Base-by-base conservation (phyloP, 2,329 filamentous ascomycete genomes). In the Ascochyta clinopodiicola region DNA sequence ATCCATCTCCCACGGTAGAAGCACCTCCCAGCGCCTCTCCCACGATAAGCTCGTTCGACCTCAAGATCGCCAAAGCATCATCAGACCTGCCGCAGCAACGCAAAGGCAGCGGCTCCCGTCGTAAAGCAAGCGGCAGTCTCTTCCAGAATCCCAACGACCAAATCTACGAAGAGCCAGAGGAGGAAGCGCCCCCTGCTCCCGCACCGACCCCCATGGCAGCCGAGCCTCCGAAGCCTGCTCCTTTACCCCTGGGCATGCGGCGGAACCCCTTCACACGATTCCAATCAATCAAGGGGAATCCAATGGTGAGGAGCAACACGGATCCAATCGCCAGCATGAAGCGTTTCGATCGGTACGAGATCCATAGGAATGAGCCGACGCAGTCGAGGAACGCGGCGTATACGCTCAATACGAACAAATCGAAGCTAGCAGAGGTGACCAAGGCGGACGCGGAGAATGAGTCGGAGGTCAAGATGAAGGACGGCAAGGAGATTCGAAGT, bases 81-180 rank as follows among this genome's bases (percentile, higher is more conserved):
- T 68, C 69, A 3, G 64, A 64, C 45, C 60, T 68, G 6, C 57
- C 63, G 8, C 63, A 69, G 10, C 62, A 80, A 22, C 80, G 85
- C 36, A 84, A 83, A 31, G 86, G 86, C 60, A 88, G 86, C 67
- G 88, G 86, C 64, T 81, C 85, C 66, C 88, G 85, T 74, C 83
- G 89, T 57, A 89, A 90, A 62, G 83, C 87, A 67, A 92, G 88
- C 70, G 88, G 87, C 63, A 84, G 81, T 49, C 84, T 87, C 1
- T 92, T 91, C 71, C 81, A 82, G 62, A 84, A 86, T 57, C 88
- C 88, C 1, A 86, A 88, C 31, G 89, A 92, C 70, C 87, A 91
- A 69, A 93, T 97, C 57, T 97, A 92, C 82, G 93, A 97, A 74
- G 94, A 97, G 71, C 90, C 91, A 1, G 86, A 90, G 67, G 80